phyloP scores from a whole-genome alignment of 169 alveolate genomes.

The Eimeria falciformis region DNA sequence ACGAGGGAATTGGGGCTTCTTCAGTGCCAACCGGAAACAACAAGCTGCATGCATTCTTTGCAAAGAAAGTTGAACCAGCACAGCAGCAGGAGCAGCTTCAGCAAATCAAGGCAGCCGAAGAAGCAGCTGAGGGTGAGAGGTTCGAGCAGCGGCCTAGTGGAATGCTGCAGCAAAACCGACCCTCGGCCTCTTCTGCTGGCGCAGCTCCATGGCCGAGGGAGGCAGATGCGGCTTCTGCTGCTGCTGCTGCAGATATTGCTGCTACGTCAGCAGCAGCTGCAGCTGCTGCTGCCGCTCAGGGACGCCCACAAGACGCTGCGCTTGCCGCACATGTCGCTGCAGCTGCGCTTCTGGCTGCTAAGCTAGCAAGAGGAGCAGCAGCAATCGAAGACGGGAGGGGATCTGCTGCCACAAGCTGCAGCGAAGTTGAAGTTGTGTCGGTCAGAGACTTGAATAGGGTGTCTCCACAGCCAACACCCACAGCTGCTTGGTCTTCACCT shows the following conservation, averaged over 20 bases:
- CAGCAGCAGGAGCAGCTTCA: conserved; percentile 53
- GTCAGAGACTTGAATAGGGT: background rate
- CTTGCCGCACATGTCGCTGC: conserved; percentile 65
- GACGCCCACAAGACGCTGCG: conserved; percentile 25
- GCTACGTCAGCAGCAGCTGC: conserved; percentile 35
- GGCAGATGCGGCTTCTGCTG: conserved; percentile 29
- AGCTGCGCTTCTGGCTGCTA: conserved; percentile 46
- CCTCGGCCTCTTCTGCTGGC: background rate
- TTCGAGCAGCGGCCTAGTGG: background rate
- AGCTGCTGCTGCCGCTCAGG: conserved; percentile 50
- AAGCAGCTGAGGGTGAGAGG: background rate
- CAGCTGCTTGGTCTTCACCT: background rate
- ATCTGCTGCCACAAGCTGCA: background rate
- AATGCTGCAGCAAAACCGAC: conserved; percentile 36
- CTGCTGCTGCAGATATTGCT: conserved; percentile 57
- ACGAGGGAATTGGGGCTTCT: background rate
- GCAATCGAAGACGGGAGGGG: background rate
- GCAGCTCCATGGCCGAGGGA: background rate
- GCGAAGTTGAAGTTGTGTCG: background rate
- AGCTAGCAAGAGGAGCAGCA: conserved; percentile 60
- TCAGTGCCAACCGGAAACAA: background rate
- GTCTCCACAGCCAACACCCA: background rate
- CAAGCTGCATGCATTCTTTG: conserved; percentile 22
- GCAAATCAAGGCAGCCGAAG: background rate
- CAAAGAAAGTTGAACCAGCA: background rate